Conservation (phyloP, 176 grass and related monocot genomes). For the Coix lacrymajobi region DNA sequence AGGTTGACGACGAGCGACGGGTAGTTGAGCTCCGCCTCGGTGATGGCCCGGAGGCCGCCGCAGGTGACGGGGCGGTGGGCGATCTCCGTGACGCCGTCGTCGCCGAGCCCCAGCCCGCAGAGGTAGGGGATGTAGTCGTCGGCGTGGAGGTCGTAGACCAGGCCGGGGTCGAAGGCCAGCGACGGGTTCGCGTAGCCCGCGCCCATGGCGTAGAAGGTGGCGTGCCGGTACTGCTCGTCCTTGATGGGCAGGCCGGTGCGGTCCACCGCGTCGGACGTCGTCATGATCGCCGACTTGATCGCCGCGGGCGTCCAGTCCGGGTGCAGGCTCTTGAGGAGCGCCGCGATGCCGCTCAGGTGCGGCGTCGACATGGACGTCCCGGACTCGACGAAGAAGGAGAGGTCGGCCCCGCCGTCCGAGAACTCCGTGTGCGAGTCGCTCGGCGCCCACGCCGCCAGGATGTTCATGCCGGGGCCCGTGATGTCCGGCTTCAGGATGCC, state of each 20-base stretch:
- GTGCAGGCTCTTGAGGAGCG: slow-evolving; percentile 64
- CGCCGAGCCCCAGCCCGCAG: slow-evolving; percentile 58
- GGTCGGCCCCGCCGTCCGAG: slow-evolving; percentile 27
- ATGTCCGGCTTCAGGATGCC: slow-evolving; percentile 84
- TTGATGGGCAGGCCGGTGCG: slow-evolving; percentile 53
- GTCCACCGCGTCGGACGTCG: slow-evolving; percentile 57
- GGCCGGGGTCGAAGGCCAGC: slow-evolving; percentile 65
- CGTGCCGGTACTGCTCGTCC: slow-evolving; percentile 65
- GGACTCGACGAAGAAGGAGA: slow-evolving; percentile 61
- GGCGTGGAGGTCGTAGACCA: slow-evolving; percentile 62
- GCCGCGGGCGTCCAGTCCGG: slow-evolving; percentile 71
- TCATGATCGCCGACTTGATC: slow-evolving; percentile 97
- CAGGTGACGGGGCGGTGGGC: slow-evolving; percentile 46
- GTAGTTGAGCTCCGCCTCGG: slow-evolving; percentile 80
- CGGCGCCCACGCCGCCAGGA: slow-evolving; percentile 72
- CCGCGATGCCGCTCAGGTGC: slow-evolving; percentile 70
- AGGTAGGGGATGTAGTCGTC: slow-evolving; percentile 72
- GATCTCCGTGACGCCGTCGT: slow-evolving; percentile 49
- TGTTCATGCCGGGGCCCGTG: slow-evolving; percentile 84
- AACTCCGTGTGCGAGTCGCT: slow-evolving; percentile 48
- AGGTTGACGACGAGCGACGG: slow-evolving; percentile 64
- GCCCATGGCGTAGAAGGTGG: slow-evolving; percentile 87
- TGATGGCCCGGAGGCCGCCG: slow-evolving; percentile 38
- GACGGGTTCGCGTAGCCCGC: slow-evolving; percentile 71
- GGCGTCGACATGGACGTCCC: slow-evolving; percentile 94